These are phyloP conservation scores for Peronosclerospora sorghi DNA, from an alignment of 352 stramenopile genomes.

Conservation along the genomic window DNA sequence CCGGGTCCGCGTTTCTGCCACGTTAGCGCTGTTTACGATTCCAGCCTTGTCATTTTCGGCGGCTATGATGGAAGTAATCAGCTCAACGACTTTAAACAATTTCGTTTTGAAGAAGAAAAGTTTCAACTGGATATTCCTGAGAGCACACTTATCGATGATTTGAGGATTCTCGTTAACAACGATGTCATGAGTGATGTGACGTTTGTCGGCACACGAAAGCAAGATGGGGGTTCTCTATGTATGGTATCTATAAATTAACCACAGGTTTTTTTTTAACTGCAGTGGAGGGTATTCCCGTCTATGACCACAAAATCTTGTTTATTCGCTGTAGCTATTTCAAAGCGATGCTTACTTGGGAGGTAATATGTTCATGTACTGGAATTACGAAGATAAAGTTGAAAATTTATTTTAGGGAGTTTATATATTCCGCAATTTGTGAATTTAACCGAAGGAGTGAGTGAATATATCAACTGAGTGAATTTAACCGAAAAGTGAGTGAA, in stretches of 20 bases:
- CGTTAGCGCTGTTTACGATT: constrained; percentile 88
- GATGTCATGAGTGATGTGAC: constrained; percentile 84
- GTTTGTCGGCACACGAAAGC: constrained; percentile 64
- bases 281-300: constrained; percentile 83
- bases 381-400: background rate
- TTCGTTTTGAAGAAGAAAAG: constrained; percentile 73
- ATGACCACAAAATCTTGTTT: constrained; percentile 87
- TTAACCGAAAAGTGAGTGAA: no score
- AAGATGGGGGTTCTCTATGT: background rate
- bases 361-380: constrained; percentile 5
- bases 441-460: constrained; percentile 91
- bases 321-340: constrained; percentile 93
- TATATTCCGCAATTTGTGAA: constrained; percentile 70
- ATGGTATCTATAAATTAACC: background rate
- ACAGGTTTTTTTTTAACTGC: background rate
- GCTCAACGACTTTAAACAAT: constrained; percentile 93
- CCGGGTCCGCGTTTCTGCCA: constrained; percentile 95
- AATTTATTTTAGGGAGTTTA: no score
- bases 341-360: constrained; percentile 78
- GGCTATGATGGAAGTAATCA: constrained; percentile 93
- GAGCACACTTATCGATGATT: constrained; percentile 62
- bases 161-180: constrained; percentile 70
- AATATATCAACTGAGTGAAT: constrained; percentile 93
- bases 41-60: constrained; percentile 89
- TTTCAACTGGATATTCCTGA: constrained; percentile 81